Percentiles rank a stretch among this genome's conserved stretches.
These are phyloP conservation scores for Nyssa sinensis DNA, from an alignment of 148 eudicot species.

Conservation along the genomic window DNA sequence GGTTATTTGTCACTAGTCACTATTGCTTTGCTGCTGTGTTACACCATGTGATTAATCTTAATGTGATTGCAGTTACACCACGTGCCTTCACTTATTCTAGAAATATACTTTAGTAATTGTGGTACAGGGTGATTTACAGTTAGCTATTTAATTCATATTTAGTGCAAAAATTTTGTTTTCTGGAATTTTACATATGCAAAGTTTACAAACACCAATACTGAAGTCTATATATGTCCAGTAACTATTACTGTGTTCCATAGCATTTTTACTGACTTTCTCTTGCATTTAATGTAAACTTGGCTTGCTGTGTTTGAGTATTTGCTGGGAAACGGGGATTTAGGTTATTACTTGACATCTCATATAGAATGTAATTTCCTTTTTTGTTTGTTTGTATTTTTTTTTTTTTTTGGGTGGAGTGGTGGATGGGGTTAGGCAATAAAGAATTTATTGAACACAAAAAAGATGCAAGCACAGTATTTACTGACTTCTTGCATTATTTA, in stretches of 20 bases:
- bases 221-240: background rate
- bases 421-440: too few relatives aligned
- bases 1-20: too few relatives aligned
- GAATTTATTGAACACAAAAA: too few relatives aligned
- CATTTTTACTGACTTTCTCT: too few relatives aligned
- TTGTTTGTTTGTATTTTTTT: background rate
- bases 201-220: background rate
- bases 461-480: too few relatives aligned
- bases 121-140: background rate
- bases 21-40: background rate
- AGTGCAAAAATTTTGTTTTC: background rate
- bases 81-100: background rate
- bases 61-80: too few relatives aligned
- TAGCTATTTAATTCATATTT: background rate
- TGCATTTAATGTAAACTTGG: too few relatives aligned
- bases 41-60: too few relatives aligned
- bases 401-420: too few relatives aligned
- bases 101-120: background rate
- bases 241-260: too few relatives aligned
- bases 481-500: too few relatives aligned
- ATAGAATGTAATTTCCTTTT: background rate
- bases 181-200: background rate
- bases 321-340: background rate
- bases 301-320: too few relatives aligned
- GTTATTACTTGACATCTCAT: background rate